Evolutionary conservation across 2,329 filamentous ascomycete genomes (phyloP).

Genomic region (Emmonsiellopsis sp.): DNA sequence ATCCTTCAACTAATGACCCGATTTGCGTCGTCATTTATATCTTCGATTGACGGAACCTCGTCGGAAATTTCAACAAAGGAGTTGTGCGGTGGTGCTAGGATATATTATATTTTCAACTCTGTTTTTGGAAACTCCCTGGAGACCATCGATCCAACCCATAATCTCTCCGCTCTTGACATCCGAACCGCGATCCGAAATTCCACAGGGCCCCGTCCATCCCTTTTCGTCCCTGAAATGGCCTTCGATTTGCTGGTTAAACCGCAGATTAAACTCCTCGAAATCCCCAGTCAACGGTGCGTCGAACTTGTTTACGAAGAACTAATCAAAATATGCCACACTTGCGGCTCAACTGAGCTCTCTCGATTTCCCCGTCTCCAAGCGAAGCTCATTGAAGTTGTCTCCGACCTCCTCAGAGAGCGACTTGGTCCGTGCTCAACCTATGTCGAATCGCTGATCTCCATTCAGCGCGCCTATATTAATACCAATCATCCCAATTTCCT

Average conservation of each 20-base stretch:
- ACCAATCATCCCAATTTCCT: constrained; percentile 99
- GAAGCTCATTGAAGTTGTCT: constrained; percentile 96
- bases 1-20: constrained; percentile 97
- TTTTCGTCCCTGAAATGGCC: constrained; percentile 95
- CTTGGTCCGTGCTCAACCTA: constrained; percentile 83
- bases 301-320: constrained; percentile 97
- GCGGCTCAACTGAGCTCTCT: constrained; percentile 86
- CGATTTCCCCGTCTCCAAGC: constrained; percentile 88
- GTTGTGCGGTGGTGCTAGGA: constrained; percentile 84
- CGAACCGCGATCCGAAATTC: constrained; percentile 97
- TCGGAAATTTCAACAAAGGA: constrained; percentile 99
- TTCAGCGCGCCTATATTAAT: constrained; percentile 97
- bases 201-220: constrained; percentile 84
- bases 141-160: constrained; percentile 90
- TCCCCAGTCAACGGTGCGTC: constrained; percentile 91
- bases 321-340: constrained; percentile 99
- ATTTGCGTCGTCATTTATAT: constrained; percentile 95
- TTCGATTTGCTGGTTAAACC: constrained; percentile 97
- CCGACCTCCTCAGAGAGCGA: constrained; percentile 84
- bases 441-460: constrained; percentile 93
- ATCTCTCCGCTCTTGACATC: constrained; percentile 89
- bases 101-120: constrained; percentile 99
- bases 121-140: constrained; percentile 96
- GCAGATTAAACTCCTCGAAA: constrained; percentile 92
- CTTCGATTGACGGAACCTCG: constrained; percentile 96